phyloP scores from a whole-genome alignment of 2,329 filamentous ascomycete species.

The Fusarium avenaceum region DNA sequence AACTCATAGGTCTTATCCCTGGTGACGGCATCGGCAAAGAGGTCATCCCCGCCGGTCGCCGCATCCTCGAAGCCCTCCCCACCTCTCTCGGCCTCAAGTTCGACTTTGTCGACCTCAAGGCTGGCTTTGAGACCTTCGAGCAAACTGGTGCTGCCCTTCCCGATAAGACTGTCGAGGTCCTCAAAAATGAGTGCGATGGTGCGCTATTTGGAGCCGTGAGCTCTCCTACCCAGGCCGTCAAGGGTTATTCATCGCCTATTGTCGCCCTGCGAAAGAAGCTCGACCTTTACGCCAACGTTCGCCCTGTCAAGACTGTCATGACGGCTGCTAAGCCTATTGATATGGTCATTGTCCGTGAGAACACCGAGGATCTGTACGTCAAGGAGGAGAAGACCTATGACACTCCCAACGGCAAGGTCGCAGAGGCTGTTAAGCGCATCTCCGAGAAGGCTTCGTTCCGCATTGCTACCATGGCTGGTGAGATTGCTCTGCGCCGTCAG shows the following conservation, averaged over 20 bases:
- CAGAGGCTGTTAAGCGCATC: conserved; percentile 98
- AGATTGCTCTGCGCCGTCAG: conserved; percentile 90
- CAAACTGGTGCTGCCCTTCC: conserved; percentile 89
- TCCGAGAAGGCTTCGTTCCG: conserved; percentile 85
- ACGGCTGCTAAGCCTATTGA: conserved; percentile 81
- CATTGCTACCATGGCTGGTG: conserved; percentile 93
- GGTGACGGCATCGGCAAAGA: conserved; percentile 99
- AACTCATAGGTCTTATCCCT: conserved; percentile 83
- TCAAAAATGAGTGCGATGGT: conserved; percentile 92
- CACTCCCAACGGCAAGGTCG: conserved; percentile 82
- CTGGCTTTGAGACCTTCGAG: conserved; percentile 94
- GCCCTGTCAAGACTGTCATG: conserved; percentile 87
- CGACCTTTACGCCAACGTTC: conserved; percentile 96
- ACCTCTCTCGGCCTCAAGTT: conserved; percentile 93
- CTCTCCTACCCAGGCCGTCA: conserved; percentile 89
- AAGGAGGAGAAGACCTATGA: conserved; percentile 93
- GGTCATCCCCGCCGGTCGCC: conserved; percentile 94
- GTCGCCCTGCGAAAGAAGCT: conserved; percentile 96
- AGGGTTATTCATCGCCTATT: conserved; percentile 96
- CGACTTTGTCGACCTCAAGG: conserved; percentile 92
- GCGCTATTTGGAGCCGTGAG: conserved; percentile 96
- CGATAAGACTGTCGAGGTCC: conserved; percentile 88
- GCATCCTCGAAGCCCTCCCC: conserved; percentile 92
- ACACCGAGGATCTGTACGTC: conserved; percentile 98
- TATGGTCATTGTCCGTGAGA: conserved; percentile 98